These are phyloP conservation scores for Choricystis sp. DNA, from an alignment of 139 green algal genomes.

Conservation along the genomic window DNA sequence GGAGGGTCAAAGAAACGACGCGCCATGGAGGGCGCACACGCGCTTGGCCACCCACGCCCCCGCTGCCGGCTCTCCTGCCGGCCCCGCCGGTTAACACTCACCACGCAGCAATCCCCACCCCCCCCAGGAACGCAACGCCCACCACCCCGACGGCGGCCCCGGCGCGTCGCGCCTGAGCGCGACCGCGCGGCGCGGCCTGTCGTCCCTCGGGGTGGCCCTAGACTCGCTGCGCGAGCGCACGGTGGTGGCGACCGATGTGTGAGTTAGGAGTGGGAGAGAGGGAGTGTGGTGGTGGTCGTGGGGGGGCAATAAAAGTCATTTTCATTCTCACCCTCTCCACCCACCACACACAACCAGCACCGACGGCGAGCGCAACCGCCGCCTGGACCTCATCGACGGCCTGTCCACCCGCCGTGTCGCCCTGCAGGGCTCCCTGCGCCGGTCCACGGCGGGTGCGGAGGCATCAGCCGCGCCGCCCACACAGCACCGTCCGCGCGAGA, in stretches of 20 bases:
- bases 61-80: too few species aligned
- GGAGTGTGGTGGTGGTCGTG: neutral
- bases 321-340: neutral
- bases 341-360: slow-evolving; percentile 26
- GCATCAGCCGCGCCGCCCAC: slow-evolving; percentile 2
- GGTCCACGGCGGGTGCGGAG: slow-evolving; percentile 19
- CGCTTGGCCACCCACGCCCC: too few species aligned
- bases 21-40: too few species aligned
- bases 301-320: neutral
- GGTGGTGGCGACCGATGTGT: slow-evolving; percentile 35
- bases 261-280: slow-evolving; percentile 10
- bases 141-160: slow-evolving; percentile 37
- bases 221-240: slow-evolving; percentile 44
- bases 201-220: slow-evolving; percentile 40
- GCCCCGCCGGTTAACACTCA: too few species aligned
- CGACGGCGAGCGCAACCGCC: slow-evolving; percentile 64
- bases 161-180: slow-evolving; percentile 66
- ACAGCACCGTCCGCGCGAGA: slow-evolving; percentile 22
- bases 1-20: too few species aligned
- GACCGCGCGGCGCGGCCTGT: slow-evolving; percentile 57
- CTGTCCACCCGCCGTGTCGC: slow-evolving; percentile 49
- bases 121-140: slow-evolving; percentile 70
- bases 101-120: too few species aligned
- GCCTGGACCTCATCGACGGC: slow-evolving; percentile 49
- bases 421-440: slow-evolving; percentile 35